phyloP scores from a whole-genome alignment of 2,329 filamentous ascomycete genomes.

The Aurifilum marmelostoma region DNA sequence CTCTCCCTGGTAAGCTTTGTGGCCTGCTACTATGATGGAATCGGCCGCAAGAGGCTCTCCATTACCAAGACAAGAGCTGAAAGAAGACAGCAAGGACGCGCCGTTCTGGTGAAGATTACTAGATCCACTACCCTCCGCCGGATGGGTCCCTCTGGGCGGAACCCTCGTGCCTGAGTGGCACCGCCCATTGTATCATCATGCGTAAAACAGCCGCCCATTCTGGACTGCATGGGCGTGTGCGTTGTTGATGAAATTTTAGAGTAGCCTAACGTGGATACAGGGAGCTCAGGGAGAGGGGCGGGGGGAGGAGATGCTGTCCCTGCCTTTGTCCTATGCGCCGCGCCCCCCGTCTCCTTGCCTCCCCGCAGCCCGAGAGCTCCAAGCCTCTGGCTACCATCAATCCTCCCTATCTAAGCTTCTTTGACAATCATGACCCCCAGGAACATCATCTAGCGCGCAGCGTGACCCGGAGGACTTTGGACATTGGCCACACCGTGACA shows the following conservation, averaged over 20 bases:
- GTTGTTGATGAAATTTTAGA: constrained; percentile 36
- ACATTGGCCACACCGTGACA: constrained; percentile 12
- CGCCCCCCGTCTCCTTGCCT: constrained; percentile 21
- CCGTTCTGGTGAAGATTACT: constrained; percentile 10
- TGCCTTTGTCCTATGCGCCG: constrained; percentile 11
- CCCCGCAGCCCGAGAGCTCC: constrained; percentile 23
- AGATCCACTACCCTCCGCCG: background rate
- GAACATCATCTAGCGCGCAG: constrained; percentile 12
- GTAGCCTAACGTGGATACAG: constrained; percentile 47
- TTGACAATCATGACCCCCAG: constrained; percentile 20
- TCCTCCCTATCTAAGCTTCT: constrained; percentile 22
- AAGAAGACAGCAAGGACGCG: background rate
- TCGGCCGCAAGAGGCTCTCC: constrained; percentile 19
- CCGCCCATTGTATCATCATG: constrained; percentile 15
- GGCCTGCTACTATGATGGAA: constrained; percentile 21
- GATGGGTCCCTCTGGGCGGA: background rate
- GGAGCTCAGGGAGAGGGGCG: constrained; percentile 16
- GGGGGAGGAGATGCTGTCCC: constrained; percentile 22
- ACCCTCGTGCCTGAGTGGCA: constrained; percentile 5
- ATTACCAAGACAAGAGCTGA: constrained; percentile 18
- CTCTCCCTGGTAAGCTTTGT: constrained; percentile 24
- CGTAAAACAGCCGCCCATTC: constrained; percentile 6
- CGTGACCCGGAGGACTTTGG: constrained; percentile 5
- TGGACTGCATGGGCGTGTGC: constrained; percentile 38
- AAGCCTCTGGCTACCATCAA: constrained; percentile 14